Evolutionary conservation across 2,329 filamentous ascomycete genomes (phyloP).

Genomic region (Aspergillus fumigatiaffinis): DNA sequence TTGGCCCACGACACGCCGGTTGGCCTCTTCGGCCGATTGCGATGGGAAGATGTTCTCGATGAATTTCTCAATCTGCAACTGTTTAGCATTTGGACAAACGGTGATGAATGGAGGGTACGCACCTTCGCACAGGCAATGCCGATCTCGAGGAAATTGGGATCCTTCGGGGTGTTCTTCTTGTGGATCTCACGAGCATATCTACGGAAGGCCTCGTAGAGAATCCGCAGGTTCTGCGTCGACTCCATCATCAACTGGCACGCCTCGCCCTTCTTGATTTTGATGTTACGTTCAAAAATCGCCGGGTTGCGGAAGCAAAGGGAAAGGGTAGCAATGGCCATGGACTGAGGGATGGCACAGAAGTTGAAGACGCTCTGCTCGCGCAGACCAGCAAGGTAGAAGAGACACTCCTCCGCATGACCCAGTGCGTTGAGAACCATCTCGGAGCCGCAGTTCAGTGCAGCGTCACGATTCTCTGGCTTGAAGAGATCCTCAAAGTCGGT

Average conservation of each 20-base stretch:
- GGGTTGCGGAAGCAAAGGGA: constrained; percentile 92
- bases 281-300: constrained; percentile 74
- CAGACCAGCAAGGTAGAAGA: constrained; percentile 96
- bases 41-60: constrained; percentile 90
- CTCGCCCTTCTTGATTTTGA: constrained; percentile 96
- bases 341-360: constrained; percentile 94
- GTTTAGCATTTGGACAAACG: constrained; percentile 8
- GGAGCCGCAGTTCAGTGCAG: constrained; percentile 79
- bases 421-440: constrained; percentile 93
- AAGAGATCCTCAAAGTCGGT: constrained; percentile 87
- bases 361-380: constrained; percentile 98
- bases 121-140: constrained; percentile 87
- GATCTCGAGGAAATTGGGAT: constrained; percentile 89
- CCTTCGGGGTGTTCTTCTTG: constrained; percentile 87
- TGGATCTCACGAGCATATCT: constrained; percentile 76
- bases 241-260: constrained; percentile 89
- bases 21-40: constrained; percentile 63
- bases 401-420: constrained; percentile 80
- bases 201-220: constrained; percentile 78
- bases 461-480: constrained; percentile 69
- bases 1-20: constrained; percentile 46
- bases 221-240: constrained; percentile 81
- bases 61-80: constrained; percentile 77
- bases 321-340: constrained; percentile 94
- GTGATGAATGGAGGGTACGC: constrained; percentile 21